These are phyloP conservation scores for Aspergillus versicolor DNA, from an alignment of 2,329 filamentous ascomycete species.

Conservation along the genomic window DNA sequence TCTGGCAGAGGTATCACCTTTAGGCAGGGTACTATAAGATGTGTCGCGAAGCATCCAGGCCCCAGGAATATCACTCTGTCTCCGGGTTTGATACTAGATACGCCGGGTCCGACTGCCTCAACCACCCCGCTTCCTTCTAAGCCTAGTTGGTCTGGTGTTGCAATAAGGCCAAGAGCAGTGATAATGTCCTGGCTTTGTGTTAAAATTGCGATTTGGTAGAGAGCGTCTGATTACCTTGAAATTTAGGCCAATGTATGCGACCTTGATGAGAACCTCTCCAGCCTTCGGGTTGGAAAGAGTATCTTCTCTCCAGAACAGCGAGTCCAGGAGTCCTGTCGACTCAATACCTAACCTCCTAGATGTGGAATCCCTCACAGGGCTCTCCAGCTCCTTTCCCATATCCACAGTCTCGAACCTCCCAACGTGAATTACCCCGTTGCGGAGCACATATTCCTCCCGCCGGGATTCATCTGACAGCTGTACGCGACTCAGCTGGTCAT, in stretches of 20 bases:
- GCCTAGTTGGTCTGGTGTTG: constrained; percentile 24
- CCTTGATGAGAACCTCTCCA: constrained; percentile 22
- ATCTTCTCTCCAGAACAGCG: constrained; percentile 9
- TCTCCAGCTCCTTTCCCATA: background rate
- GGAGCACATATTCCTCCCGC: constrained; percentile 1
- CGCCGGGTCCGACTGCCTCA: constrained; percentile 4
- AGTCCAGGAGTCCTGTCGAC: constrained; percentile 9
- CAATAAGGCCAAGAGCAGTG: constrained; percentile 30
- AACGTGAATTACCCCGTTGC: background rate
- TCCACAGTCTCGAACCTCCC: background rate
- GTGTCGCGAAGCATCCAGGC: constrained; percentile 23
- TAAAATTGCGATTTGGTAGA: background rate
- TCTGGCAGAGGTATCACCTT: constrained; percentile 6
- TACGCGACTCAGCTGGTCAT: background rate
- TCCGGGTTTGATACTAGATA: constrained; percentile 1
- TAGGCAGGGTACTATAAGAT: background rate
- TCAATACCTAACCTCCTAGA: background rate
- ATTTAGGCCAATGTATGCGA: constrained; percentile 20
- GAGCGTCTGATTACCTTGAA: background rate
- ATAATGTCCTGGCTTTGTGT: constrained; percentile 7
- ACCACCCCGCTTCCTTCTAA: constrained; percentile 17
- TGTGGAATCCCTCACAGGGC: background rate
- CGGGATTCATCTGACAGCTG: background rate
- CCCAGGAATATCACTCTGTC: constrained; percentile 15
- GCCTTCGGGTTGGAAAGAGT: background rate